These are phyloP conservation scores for Rachicladosporium sp. DNA, from an alignment of 2,329 filamentous ascomycete genomes.

Conservation along the genomic window DNA sequence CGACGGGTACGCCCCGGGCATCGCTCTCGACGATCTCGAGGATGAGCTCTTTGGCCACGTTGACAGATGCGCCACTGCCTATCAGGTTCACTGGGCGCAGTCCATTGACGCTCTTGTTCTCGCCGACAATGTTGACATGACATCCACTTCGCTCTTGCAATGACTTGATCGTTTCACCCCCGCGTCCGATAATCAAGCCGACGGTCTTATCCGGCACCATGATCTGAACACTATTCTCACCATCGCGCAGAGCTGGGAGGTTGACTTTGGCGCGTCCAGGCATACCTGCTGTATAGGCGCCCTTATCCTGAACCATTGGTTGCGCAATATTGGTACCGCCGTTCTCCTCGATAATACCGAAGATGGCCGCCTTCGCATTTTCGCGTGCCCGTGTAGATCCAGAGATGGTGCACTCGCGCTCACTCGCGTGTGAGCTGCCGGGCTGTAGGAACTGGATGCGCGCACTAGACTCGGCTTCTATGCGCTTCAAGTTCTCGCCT, in stretches of 20 bases:
- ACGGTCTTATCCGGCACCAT: constrained; percentile 92
- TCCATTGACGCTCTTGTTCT: constrained; percentile 85
- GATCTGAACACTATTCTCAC: constrained; percentile 78
- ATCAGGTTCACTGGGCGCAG: constrained; percentile 84
- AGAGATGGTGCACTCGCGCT: constrained; percentile 75
- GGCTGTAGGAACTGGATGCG: constrained; percentile 80
- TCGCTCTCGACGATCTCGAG: constrained; percentile 93
- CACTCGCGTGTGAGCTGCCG: constrained; percentile 56
- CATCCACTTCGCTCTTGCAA: constrained; percentile 86
- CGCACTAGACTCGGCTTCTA: constrained; percentile 71
- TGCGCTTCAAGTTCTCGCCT: constrained; percentile 75
- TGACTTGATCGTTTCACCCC: constrained; percentile 84
- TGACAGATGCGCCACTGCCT: constrained; percentile 60
- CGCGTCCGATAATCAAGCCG: constrained; percentile 84
- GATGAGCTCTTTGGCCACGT: constrained; percentile 72
- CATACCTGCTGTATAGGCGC: constrained; percentile 24
- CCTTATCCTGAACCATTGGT: constrained; percentile 17
- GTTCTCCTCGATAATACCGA: constrained; percentile 78
- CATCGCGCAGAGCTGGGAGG: constrained; percentile 51
- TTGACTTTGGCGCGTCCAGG: constrained; percentile 24
- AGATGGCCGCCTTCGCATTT: constrained; percentile 71
- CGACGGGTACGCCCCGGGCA: constrained; percentile 40
- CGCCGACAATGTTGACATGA: constrained; percentile 88
- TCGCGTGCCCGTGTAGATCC: constrained; percentile 59
- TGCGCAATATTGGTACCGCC: constrained; percentile 39